Percentiles rank a stretch among this genome's conserved stretches.
phyloP scores from a whole-genome alignment of 2,329 filamentous ascomycete species.

The Triangularia verruculosa region DNA sequence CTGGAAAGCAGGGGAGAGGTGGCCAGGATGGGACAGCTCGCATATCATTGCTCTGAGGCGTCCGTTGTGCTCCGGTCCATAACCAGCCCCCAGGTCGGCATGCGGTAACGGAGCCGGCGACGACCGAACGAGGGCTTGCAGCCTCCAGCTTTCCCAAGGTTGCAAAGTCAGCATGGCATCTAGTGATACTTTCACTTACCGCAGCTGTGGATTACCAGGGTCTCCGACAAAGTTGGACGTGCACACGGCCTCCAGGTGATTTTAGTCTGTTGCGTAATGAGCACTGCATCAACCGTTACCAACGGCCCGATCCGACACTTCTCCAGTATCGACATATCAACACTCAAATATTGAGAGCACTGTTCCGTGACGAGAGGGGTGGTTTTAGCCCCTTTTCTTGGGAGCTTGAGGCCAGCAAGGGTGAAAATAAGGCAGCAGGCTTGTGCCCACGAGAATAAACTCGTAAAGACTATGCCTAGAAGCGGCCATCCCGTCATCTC shows the following conservation, averaged over 20 bases:
- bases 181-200: constrained; percentile 10
- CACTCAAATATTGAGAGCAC: neutral
- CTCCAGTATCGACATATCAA: neutral
- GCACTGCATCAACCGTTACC: neutral
- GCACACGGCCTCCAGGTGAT: neutral
- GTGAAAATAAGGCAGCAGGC: neutral
- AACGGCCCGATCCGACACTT: constrained; percentile 23
- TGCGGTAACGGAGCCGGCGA: constrained; percentile 20
- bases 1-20: constrained; percentile 37
- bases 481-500: neutral
- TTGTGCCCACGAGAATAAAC: neutral
- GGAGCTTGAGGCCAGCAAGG: neutral
- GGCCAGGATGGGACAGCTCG: constrained; percentile 30
- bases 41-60: constrained; percentile 25
- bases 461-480: neutral
- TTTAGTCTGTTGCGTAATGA: neutral
- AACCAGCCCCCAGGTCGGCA: neutral
- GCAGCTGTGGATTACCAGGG: constrained; percentile 9
- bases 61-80: constrained; percentile 25
- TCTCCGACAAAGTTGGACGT: neutral
- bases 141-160: neutral
- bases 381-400: neutral
- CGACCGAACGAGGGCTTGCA: constrained; percentile 4
- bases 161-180: constrained; percentile 20
- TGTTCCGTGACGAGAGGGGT: neutral